Conservation (phyloP, 768 basidiomycete species). For the Agaricus blazei region DNA sequence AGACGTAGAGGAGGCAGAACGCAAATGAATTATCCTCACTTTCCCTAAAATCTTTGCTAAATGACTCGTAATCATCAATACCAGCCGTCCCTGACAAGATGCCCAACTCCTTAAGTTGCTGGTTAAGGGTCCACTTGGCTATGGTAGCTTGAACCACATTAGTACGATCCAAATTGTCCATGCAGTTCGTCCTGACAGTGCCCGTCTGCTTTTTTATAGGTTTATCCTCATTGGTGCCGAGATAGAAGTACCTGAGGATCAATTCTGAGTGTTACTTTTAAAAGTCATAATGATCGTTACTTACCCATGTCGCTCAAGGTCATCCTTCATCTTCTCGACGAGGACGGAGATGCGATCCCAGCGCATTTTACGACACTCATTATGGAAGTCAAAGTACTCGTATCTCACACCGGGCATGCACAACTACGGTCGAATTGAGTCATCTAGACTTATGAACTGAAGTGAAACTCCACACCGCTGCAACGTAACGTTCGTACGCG, state of each 20-base stretch:
- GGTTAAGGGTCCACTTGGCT: constrained; percentile 78
- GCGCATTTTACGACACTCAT: constrained; percentile 89
- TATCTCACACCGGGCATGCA: constrained; percentile 72
- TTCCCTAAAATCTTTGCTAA: constrained; percentile 83
- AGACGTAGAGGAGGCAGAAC: neutral
- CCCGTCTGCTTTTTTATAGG: constrained; percentile 66
- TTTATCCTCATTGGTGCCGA: constrained; percentile 41
- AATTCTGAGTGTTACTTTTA: neutral
- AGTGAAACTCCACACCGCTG: constrained; percentile 38
- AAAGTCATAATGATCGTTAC: constrained; percentile 13
- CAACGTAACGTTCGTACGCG: constrained; percentile 78
- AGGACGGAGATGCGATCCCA: constrained; percentile 90
- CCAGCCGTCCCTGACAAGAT: constrained; percentile 64
- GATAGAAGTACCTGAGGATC: constrained; percentile 66
- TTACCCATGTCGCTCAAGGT: constrained; percentile 66
- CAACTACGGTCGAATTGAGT: constrained; percentile 34
- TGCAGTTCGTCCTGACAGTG: constrained; percentile 90
- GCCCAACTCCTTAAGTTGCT: constrained; percentile 70
- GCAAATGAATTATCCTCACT: constrained; percentile 44
- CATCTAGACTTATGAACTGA: neutral
- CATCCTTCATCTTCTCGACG: constrained; percentile 69
- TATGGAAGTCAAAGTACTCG: constrained; percentile 96
- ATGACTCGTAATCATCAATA: constrained; percentile 77
- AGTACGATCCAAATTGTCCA: constrained; percentile 95
- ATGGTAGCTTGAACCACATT: constrained; percentile 94